Evolutionary conservation across 2,329 filamentous ascomycete genomes (phyloP), one percentile per base, ranked within the genome.

Genomic region (Aspergillus carbonarius): DNA sequence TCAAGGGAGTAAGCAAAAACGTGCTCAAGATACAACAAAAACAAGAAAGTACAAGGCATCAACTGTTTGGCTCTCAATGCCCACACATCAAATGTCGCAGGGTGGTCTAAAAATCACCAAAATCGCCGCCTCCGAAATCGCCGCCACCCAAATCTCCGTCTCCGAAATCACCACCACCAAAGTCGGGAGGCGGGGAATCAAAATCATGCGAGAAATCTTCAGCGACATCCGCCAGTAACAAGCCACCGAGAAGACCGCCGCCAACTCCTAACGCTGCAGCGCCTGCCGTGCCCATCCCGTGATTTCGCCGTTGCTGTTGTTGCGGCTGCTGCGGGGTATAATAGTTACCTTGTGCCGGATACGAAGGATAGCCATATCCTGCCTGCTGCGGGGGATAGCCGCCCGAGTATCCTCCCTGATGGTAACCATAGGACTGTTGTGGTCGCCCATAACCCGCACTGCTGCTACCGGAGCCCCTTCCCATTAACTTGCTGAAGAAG

Each of bases 191-290:
- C 15, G 35, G 35, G 13, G 15, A 18, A 23, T 18, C 50, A 17
- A 40, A 42, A 42, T 53, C 50, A 35, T 53, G 34, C 20, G 23
- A 40, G 23, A 53, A 15, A n/a, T 84, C 83, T 5, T 89, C 77
- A 52, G 93, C 81, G 1, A 88, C 87, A 69, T 89, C 81, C 2
- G 82, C 88, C 32, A 96, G 75, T 68, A 96, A 62, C 61, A 86
- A 84, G 56, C 92, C 92, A 66, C 92, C 93, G 1, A 96, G 68
- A 71, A 96, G 70, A 74, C 92, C 92, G 63, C 89, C 92, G 65
- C 92, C 92, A 4, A 91, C 74, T 78, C 92, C 92, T 44, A 96
- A 78, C 20, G 90, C 90, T 8, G 88, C 86, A 53, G 88, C 91
- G 49, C 90, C 91, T 10, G 82, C 85, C 60, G 84, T 82, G n/a